phyloP scores from a whole-genome alignment of 371 early-diverging fungal genomes.

The Zancudomyces culisetae region DNA sequence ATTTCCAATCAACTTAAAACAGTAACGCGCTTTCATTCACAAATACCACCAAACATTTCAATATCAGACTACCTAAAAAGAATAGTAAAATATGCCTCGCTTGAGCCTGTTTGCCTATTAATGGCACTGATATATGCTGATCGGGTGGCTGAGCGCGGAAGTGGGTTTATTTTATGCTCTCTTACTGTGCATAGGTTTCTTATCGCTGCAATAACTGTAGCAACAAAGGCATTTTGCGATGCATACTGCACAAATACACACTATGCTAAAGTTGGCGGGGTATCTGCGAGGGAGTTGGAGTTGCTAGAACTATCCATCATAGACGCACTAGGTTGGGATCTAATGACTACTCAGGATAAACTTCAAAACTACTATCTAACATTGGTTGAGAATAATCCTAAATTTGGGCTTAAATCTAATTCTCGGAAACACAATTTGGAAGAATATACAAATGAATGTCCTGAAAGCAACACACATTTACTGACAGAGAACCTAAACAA shows the following conservation, averaged over 20 bases:
- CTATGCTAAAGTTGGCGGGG: constrained; percentile 87
- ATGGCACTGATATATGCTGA: constrained; percentile 84
- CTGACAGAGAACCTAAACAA: too few relatives aligned
- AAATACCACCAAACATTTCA: constrained; percentile 76
- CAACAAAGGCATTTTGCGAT: constrained; percentile 72
- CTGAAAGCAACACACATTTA: too few relatives aligned
- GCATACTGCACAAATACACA: constrained; percentile 70
- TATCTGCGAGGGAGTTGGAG: constrained; percentile 80
- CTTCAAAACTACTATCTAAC: constrained; percentile 75
- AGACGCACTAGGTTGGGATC: constrained; percentile 70
- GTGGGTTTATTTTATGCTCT: constrained; percentile 71
- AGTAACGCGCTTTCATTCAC: constrained; percentile 88
- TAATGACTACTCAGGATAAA: constrained; percentile 46
- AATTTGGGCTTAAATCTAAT: constrained; percentile 25
- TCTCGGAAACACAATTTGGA: background rate
- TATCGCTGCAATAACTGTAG: constrained; percentile 76
- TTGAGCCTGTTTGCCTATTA: constrained; percentile 72
- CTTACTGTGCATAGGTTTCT: constrained; percentile 88
- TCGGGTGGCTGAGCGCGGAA: constrained; percentile 51
- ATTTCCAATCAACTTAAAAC: constrained; percentile 59
- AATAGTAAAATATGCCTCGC: constrained; percentile 72
- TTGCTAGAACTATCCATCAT: constrained; percentile 85
- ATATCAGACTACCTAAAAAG: constrained; percentile 60
- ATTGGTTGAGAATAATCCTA: constrained; percentile 50
- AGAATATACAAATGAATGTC: background rate